phyloP scores from a whole-genome alignment of 108 stramenopile genomes.

The Cyclotella cryptica region DNA sequence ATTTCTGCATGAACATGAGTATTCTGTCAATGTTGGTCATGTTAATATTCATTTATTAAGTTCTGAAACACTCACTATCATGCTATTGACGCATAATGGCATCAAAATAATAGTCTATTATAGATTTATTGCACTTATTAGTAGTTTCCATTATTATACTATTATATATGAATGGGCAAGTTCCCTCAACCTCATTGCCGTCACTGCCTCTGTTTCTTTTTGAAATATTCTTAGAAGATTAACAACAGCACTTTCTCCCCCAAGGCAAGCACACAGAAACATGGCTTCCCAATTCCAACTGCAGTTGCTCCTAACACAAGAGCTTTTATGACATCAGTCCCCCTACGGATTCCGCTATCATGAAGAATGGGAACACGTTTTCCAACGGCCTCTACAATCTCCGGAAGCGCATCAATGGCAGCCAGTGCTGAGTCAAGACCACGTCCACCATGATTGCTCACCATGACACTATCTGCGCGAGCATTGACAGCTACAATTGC shows the following conservation, averaged over 20 bases:
- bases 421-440: constrained; percentile 88
- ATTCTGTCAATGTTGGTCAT: too few relatives aligned
- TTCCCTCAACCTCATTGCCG: too few relatives aligned
- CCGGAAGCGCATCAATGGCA: constrained; percentile 89
- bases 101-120: too few relatives aligned
- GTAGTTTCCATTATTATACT: too few relatives aligned
- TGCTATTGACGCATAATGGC: too few relatives aligned
- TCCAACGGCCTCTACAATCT: constrained; percentile 76
- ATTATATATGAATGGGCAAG: too few relatives aligned
- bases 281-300: constrained; percentile 92
- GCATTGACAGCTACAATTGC: constrained; percentile 78
- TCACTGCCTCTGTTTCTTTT: constrained; percentile 79
- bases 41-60: too few relatives aligned
- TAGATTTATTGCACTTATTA: too few relatives aligned
- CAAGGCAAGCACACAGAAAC: constrained; percentile 91
- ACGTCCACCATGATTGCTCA: constrained; percentile 95
- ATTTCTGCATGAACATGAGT: too few relatives aligned
- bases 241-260: constrained; percentile 72
- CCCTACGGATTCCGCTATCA: constrained; percentile 91
- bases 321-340: constrained; percentile 90
- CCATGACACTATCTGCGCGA: constrained; percentile 91
- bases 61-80: too few relatives aligned
- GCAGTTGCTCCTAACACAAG: constrained; percentile 91
- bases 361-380: constrained; percentile 82
- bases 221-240: constrained; percentile 67